Evolutionary conservation across 2,329 filamentous ascomycete species (phyloP), one percentile per base, ranked within the genome.

Genomic region (Ceratocystiopsis brevicomis): DNA sequence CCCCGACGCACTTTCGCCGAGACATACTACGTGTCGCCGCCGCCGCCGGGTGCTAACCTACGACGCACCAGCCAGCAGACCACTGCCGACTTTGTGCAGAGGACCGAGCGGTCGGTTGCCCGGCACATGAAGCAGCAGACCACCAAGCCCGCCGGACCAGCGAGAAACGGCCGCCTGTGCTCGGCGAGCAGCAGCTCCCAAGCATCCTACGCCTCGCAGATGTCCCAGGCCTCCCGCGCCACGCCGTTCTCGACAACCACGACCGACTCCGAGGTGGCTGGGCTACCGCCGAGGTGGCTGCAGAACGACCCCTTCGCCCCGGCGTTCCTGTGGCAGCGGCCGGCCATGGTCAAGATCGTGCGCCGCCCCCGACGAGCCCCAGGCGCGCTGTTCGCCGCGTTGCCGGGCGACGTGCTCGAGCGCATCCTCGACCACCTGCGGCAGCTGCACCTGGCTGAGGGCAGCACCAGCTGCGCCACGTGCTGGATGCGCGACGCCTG

Each of bases 401-500:
- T 78, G 15, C 73, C 74, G 0, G 65, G 66, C n/a, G 72, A 76
- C 52, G 69, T 78, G 2, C 54, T 78, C 39, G 62, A 68, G 42
- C 57, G 72, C 33, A 68, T 78, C n/a, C 52, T 78, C 33, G 62
- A 62, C 36, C 63, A 68, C 43, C 56, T 79, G 16, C 69, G 65
- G 52, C 58, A 61, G 35, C 53, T 65, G 14, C 75, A 79, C 52
- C 53, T 76, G 13, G 57, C 55, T 8, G 52, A 57, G 14, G 57
- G 58, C 3, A 69, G 65, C 48, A 57, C 58, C 33, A 75, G 71
- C 55, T 78, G 75, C 53, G 65, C 72, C 15, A 78, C 75, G 16
- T 78, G 75, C 54, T 76, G 71, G 69, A 75, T 76, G 70, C 64
- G 75, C 40, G 73, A 79, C 51, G 57, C 68, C 30, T 69, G 66